Conservation (phyloP, 2,329 filamentous ascomycete genomes). For the Fusarium sp. region DNA sequence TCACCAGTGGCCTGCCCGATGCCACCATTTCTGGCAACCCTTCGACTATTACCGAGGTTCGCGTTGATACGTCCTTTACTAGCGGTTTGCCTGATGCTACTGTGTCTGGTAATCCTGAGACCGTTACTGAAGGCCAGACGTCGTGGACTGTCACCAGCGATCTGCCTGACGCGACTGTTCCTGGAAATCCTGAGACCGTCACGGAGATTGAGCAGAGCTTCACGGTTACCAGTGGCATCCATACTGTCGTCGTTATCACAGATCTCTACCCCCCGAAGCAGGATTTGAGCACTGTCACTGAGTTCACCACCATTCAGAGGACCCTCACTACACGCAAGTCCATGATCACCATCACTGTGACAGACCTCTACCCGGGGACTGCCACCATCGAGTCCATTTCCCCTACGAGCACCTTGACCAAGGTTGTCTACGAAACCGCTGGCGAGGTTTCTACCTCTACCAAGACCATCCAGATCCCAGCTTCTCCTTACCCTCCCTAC, state of each 20-base stretch:
- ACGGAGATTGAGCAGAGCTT: slow-evolving; percentile 45
- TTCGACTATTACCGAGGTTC: slow-evolving; percentile 50
- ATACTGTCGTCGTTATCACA: slow-evolving; percentile 51
- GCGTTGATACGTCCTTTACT: slow-evolving; percentile 41
- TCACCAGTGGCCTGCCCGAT: slow-evolving; percentile 53
- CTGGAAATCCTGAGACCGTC: slow-evolving; percentile 52
- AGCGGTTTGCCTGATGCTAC: slow-evolving; percentile 45
- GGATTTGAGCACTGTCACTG: slow-evolving; percentile 48
- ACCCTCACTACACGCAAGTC: slow-evolving; percentile 47
- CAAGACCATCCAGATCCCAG: slow-evolving; percentile 53
- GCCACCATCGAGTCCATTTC: slow-evolving; percentile 35
- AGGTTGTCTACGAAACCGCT: slow-evolving; percentile 53
- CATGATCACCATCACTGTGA: slow-evolving; percentile 48
- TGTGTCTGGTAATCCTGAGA: slow-evolving; percentile 48
- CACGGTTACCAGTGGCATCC: slow-evolving; percentile 37
- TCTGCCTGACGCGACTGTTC: slow-evolving; percentile 54
- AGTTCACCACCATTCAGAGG: slow-evolving; percentile 46
- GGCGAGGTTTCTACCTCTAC: slow-evolving; percentile 50
- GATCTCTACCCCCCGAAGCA: slow-evolving; percentile 48
- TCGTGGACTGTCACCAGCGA: slow-evolving; percentile 49
- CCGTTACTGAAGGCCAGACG: slow-evolving; percentile 51
- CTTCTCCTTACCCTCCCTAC: slow-evolving; percentile 49
- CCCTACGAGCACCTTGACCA: slow-evolving; percentile 51
- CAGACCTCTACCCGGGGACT: slow-evolving; percentile 29
- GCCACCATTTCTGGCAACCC: slow-evolving; percentile 53